A percentile compares a stretch with the other conserved stretches of the same genome.
phyloP scores from a whole-genome alignment of 2,329 filamentous ascomycete species.

The Fusarium pininemorale region DNA sequence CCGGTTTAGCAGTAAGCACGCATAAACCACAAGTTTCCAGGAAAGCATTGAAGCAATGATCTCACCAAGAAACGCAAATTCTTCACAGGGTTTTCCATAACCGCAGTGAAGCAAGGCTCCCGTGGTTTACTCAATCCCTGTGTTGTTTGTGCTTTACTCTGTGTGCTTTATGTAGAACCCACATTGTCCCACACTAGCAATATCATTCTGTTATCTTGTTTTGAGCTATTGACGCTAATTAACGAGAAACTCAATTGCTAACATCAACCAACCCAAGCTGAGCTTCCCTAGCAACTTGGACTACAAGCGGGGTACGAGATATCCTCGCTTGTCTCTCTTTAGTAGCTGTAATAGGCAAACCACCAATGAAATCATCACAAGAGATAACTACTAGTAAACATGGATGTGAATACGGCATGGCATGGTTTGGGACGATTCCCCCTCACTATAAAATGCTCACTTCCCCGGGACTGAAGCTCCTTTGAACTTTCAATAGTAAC shows the following conservation, averaged over 20 bases:
- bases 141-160: not conserved
- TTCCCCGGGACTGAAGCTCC: not conserved
- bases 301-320: not conserved
- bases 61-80: not conserved
- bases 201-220: no score
- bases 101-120: not conserved
- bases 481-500: not conserved
- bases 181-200: not conserved
- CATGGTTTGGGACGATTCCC: not conserved
- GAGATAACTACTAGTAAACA: not conserved
- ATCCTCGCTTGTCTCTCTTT: not conserved
- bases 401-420: not conserved
- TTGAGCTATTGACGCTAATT: not conserved
- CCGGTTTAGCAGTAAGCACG: not conserved
- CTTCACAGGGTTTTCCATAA: no score
- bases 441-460: not conserved
- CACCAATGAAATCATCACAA: not conserved
- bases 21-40: not conserved
- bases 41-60: not conserved
- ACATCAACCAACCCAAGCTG: not conserved
- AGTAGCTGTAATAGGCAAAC: not conserved
- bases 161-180: not conserved
- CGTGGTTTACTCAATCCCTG: not conserved
- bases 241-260: not conserved
- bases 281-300: not conserved